Evolutionary conservation across 371 early-diverging fungal genomes (phyloP), one percentile per base, ranked within the genome.

Genomic region (Thermomucor indicae-seudaticae): DNA sequence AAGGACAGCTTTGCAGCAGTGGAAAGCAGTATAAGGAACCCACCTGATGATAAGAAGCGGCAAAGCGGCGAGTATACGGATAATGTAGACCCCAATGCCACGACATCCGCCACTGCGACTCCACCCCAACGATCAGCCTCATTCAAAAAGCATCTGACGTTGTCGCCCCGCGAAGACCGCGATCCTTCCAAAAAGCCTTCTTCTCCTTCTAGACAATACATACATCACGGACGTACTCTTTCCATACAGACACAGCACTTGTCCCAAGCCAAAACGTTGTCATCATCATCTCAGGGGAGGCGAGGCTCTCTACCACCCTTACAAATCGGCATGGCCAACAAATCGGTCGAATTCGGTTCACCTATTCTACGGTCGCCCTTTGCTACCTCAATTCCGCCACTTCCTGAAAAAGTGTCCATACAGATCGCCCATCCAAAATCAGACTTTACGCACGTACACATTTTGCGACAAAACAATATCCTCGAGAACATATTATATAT

Each of bases 401-500:
- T 60, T 1, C 61, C 61, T 20, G 61, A 60, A 48, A 60, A 60
- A 23, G 28, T 55, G 5, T 40, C 51, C 11, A 55, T 60, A n/a
- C 55, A 55, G 17, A 60, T 60, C 48, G 48, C 55, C 10, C 55
- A 60, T 31, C 52, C 55, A 3, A 49, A 50, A n/a, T 51, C 61
- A 2, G 55, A 60, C 31, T 28, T 60, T 2, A 5, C 45, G 2
- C 16, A 47, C 19, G 29, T 40, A 6, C 56, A 53, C 11, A 35
- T 42, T 16, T 29, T 60, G 25, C 44, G 51, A 41, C 51, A 51
- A 48, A 41, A 55, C 27, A 55, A 49, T 16, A 47, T 60, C 27
- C 32, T 60, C 4, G 51, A 63, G 38, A 80, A 78, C 47, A 16
- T 72, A 31, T 37, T 58, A 2, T 81, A 76, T 48, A 83, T 83